Evolutionary conservation across 2,329 filamentous ascomycete genomes (phyloP), one percentile per base, ranked within the genome.

Genomic region (Aureobasidium vineae): DNA sequence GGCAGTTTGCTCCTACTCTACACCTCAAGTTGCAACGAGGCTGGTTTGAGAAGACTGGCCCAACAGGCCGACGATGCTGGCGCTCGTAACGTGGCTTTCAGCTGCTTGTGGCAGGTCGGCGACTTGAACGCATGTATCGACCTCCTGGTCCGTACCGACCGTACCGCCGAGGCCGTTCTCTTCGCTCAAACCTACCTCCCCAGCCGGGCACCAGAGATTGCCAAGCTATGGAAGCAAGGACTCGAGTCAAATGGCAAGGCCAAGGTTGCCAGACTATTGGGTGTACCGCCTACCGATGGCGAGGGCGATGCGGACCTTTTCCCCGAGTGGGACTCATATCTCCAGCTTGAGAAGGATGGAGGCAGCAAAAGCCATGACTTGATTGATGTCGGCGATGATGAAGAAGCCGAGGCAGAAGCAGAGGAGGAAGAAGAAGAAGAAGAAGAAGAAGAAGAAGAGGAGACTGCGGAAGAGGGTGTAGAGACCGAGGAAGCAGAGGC

Each of bases 161-260:
- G 95, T 53, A 80, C 88, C 41, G 89, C 93, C 0, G 95, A 99
- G 79, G 91, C 95, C 0, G 92, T 92, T 0, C 83, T 99, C 33
- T 96, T 98, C 76, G 87, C 92, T 5, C 94, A 98, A 79, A 99
- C 94, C 2, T 99, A 98, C 79, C 95, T 93, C 81, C 95, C 95
- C 0, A 93, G 89, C 69, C 77, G 88, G 33, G 86, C 91, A 16
- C 80, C 84, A 0, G 84, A 82, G 1, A 83, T 92, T 0, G 92
- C 91, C 5, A 82, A 83, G 68, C 79, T 86, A 69, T 99, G 94
- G 95, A 97, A 97, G 79, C 84, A 88, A 68, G 86, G 82, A 38
- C 78, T 99, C 57, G 93, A 97, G 77, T 91, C 91, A 79, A 84
- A 83, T 63, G 94, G 94, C 77, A 97, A 96, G 82, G 85, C 84